phyloP scores from a whole-genome alignment of 164 flowering plant genomes.

The Berberis vulgaris region DNA sequence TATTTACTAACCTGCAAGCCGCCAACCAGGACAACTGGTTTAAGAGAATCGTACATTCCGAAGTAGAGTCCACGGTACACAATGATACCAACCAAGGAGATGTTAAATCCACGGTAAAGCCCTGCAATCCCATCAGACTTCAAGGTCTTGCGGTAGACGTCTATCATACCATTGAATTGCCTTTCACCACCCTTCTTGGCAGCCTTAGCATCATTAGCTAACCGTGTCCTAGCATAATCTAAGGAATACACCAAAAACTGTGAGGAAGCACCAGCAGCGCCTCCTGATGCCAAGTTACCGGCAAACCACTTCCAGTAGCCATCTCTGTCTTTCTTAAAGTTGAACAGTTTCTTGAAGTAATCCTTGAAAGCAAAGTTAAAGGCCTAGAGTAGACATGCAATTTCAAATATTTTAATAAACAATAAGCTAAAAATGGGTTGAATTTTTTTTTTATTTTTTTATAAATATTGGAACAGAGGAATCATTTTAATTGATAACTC shows the following conservation, averaged over 20 bases:
- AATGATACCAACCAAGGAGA: slow-evolving; percentile 41
- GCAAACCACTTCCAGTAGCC: slow-evolving; percentile 56
- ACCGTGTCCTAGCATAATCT: slow-evolving; percentile 40
- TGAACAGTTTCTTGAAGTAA: slow-evolving; percentile 45
- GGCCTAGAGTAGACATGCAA: slow-evolving; percentile 23
- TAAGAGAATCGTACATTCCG: slow-evolving; percentile 50
- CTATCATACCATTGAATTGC: slow-evolving; percentile 41
- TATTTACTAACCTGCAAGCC: slow-evolving; percentile 26
- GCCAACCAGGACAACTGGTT: slow-evolving; percentile 41
- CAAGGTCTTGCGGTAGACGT: slow-evolving; percentile 43
- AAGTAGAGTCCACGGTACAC: slow-evolving; percentile 45
- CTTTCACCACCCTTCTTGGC: slow-evolving; percentile 46
- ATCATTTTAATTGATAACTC: neutral
- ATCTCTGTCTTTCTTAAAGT: slow-evolving; percentile 49
- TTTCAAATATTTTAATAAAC: neutral
- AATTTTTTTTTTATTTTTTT: no score
- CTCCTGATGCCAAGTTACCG: slow-evolving; percentile 55
- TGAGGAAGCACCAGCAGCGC: slow-evolving; percentile 50
- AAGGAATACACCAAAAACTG: slow-evolving; percentile 35
- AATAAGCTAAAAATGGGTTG: no score
- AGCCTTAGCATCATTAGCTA: slow-evolving; percentile 40
- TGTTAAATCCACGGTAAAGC: slow-evolving; percentile 45
- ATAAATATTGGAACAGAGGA: no score
- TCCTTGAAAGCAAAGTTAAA: slow-evolving; percentile 57
- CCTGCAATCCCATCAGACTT: slow-evolving; percentile 46